Evolutionary conservation across 1,284 basidiomycete species (phyloP).

Genomic region (Violaceomyces palustris): DNA sequence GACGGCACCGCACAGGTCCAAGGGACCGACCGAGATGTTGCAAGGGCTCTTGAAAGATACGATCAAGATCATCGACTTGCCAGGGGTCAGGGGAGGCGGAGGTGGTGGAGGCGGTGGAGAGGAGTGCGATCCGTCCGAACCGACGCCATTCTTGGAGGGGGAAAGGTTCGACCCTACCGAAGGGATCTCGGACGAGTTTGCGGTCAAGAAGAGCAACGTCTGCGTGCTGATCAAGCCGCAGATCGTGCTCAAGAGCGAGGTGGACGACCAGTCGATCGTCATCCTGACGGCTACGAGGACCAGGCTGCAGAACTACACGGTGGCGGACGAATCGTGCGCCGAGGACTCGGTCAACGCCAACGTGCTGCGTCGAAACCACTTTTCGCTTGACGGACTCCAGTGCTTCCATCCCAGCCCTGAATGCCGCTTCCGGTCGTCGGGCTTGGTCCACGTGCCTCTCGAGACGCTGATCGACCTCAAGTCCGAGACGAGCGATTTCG

Average conservation of each 20-base stretch:
- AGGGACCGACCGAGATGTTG: slow-evolving; percentile 22
- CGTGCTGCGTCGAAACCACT: slow-evolving; percentile 78
- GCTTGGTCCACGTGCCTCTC: slow-evolving; percentile 65
- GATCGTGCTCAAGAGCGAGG: slow-evolving; percentile 70
- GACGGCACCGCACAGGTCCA: slow-evolving; percentile 3
- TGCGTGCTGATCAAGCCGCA: slow-evolving; percentile 86
- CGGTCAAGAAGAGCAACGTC: slow-evolving; percentile 64
- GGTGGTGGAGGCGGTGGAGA: too few relatives aligned
- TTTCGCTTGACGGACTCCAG: slow-evolving; percentile 73
- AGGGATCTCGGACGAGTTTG: slow-evolving; percentile 54
- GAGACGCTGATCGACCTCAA: slow-evolving; percentile 61
- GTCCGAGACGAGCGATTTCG: slow-evolving; percentile 51
- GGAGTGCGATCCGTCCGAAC: not conserved
- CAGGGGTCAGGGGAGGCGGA: too few relatives aligned
- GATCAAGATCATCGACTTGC: slow-evolving; percentile 26
- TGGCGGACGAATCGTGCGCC: slow-evolving; percentile 72
- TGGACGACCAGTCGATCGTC: slow-evolving; percentile 63
- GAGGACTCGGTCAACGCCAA: slow-evolving; percentile 81
- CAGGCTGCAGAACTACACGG: slow-evolving; percentile 72
- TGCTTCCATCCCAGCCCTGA: slow-evolving; percentile 70
- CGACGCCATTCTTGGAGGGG: too few relatives aligned
- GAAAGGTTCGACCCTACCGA: slow-evolving; percentile 19
- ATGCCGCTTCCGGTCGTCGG: slow-evolving; percentile 43
- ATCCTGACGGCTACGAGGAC: slow-evolving; percentile 78
- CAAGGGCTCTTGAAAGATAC: slow-evolving; percentile 48